A percentile compares a stretch with the other conserved stretches of the same genome.
Evolutionary conservation across 169 alveolate genomes (phyloP).

Genomic region (Plasmodium gonderi): DNA sequence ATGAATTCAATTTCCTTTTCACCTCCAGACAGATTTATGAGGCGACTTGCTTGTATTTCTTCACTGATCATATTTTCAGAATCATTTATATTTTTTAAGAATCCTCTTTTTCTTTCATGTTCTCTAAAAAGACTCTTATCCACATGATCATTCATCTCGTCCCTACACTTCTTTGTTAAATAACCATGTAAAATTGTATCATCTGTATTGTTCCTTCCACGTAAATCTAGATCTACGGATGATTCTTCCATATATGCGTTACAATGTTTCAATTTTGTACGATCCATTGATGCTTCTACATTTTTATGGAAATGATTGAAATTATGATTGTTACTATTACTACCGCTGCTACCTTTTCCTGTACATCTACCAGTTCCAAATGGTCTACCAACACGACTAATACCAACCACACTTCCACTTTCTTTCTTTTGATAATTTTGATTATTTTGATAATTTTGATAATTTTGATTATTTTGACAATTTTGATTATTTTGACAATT

Average conservation of each 20-base stretch:
- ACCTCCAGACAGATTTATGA: background rate
- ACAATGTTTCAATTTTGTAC: background rate
- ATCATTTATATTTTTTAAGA: background rate
- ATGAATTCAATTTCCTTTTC: background rate
- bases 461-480: no score
- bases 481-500: no score
- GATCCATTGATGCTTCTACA: background rate
- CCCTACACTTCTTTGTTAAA: constrained; percentile 17
- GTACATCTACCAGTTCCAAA: no score
- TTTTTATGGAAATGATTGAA: background rate
- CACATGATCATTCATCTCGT: background rate
- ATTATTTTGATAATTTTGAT: no score
- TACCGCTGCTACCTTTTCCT: background rate
- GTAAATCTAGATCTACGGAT: background rate
- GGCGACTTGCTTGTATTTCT: background rate
- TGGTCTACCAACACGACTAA: no score
- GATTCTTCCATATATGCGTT: background rate
- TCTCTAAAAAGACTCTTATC: no score
- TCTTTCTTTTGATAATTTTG: no score
- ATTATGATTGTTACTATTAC: background rate
- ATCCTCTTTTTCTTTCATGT: background rate
- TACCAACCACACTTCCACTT: no score
- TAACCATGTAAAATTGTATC: background rate
- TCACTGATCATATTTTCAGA: background rate
- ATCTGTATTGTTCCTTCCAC: constrained; percentile 12